A percentile compares a stretch with the other conserved stretches of the same genome.
Evolutionary conservation across 2,329 filamentous ascomycete genomes (phyloP).

Genomic region (Colletotrichum spinosum): DNA sequence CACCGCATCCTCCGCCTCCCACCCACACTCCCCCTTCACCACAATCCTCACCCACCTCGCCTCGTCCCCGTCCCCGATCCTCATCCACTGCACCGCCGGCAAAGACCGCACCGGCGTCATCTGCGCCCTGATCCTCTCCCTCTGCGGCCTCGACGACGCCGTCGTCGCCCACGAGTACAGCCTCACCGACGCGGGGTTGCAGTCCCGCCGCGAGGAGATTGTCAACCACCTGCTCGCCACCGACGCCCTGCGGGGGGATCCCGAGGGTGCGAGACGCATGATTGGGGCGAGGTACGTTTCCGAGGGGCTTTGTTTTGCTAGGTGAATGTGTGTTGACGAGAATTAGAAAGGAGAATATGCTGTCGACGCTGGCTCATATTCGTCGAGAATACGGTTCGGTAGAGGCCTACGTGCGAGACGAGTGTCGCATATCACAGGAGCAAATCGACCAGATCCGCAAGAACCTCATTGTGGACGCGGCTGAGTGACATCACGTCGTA

Average conservation of each 20-base stretch:
- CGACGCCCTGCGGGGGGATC: slow-evolving; percentile 60
- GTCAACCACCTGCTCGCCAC: slow-evolving; percentile 61
- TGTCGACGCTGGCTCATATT: slow-evolving; percentile 64
- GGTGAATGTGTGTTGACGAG: background rate
- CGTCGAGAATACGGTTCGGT: slow-evolving; percentile 70
- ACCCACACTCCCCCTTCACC: slow-evolving; percentile 55
- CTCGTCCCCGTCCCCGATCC: slow-evolving; percentile 57
- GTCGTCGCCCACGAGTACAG: slow-evolving; percentile 76
- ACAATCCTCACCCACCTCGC: slow-evolving; percentile 68
- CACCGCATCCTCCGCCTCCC: slow-evolving; percentile 53
- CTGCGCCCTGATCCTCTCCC: slow-evolving; percentile 71
- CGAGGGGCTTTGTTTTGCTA: background rate
- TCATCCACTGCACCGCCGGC: slow-evolving; percentile 81
- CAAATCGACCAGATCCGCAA: slow-evolving; percentile 64
- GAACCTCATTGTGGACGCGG: slow-evolving; percentile 57
- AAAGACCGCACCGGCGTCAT: slow-evolving; percentile 83
- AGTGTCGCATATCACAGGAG: slow-evolving; percentile 67
- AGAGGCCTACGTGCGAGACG: slow-evolving; percentile 70
- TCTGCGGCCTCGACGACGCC: slow-evolving; percentile 71
- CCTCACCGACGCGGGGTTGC: slow-evolving; percentile 72
- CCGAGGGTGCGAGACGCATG: slow-evolving; percentile 57
- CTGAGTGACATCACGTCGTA: slow-evolving; percentile 13
- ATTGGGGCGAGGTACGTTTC: slow-evolving; percentile 55
- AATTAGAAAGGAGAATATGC: slow-evolving; percentile 59
- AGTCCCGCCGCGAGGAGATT: slow-evolving; percentile 63